Evolutionary conservation across 495 filamentous ascomycete genomes (phyloP).

Genomic region (Terfezia claveryi): DNA sequence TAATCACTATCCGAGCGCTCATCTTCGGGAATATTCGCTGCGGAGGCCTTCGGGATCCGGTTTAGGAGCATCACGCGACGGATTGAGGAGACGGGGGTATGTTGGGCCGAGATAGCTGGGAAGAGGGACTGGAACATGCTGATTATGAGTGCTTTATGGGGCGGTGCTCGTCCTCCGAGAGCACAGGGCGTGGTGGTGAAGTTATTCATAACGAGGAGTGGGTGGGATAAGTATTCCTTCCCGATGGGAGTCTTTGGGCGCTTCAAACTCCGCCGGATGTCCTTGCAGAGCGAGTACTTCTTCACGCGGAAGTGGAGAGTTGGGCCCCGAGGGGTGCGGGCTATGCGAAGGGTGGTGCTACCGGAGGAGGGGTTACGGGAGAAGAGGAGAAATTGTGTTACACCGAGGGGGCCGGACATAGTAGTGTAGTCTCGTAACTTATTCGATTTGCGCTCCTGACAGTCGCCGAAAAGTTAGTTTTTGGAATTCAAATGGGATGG

Average conservation of each 20-base stretch:
- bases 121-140: slow-evolving; percentile 93
- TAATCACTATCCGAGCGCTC: slow-evolving; percentile 44
- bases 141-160: slow-evolving; percentile 81
- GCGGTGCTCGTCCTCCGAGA: slow-evolving; percentile 51
- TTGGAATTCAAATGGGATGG: slow-evolving; percentile 1
- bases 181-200: slow-evolving; percentile 44
- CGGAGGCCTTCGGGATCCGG: slow-evolving; percentile 23
- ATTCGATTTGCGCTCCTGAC: slow-evolving; percentile 70
- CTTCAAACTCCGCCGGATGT: slow-evolving; percentile 58
- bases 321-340: slow-evolving; percentile 71
- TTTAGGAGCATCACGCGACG: slow-evolving; percentile 77
- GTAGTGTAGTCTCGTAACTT: slow-evolving; percentile 77
- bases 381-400: slow-evolving; percentile 86
- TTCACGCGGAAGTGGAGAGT: slow-evolving; percentile 92
- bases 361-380: slow-evolving; percentile 60
- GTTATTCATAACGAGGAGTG: slow-evolving; percentile 59
- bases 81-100: slow-evolving; percentile 68
- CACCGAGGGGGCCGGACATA: slow-evolving; percentile 87
- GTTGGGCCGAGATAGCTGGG: slow-evolving; percentile 83
- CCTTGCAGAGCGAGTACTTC: slow-evolving; percentile 81
- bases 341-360: slow-evolving; percentile 79
- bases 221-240: slow-evolving; percentile 63
- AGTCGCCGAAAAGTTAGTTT: slow-evolving; percentile 1
- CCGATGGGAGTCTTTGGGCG: slow-evolving; percentile 49
- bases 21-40: slow-evolving; percentile 15